Percentiles rank a stretch among this genome's conserved stretches.
These are phyloP conservation scores for Kwoniella sp. DNA, from an alignment of 768 basidiomycete genomes.

Conservation along the genomic window DNA sequence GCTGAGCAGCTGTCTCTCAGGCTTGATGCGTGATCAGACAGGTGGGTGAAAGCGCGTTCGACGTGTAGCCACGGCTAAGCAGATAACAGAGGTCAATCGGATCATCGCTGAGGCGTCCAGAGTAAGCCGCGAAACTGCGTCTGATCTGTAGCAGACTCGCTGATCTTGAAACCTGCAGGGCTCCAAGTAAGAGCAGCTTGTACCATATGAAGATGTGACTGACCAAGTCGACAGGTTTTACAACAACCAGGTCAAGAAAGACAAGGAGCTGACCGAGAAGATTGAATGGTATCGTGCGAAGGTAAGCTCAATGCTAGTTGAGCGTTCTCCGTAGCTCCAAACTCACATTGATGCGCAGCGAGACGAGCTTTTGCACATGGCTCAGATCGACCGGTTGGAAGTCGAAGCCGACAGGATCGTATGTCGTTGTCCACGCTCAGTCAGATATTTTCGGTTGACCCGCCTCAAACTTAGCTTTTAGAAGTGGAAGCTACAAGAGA, in stretches of 20 bases:
- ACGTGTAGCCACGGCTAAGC: too few species aligned
- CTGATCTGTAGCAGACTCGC: constrained; percentile 2
- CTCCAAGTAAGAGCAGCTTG: constrained; percentile 59
- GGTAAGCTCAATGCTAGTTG: constrained; percentile 22
- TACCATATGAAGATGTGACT: not conserved
- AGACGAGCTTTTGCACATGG: constrained; percentile 26
- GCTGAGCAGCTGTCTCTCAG: constrained; percentile 68
- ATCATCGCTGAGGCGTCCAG: constrained; percentile 87
- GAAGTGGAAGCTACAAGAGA: constrained; percentile 74
- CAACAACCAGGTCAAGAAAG: constrained; percentile 84
- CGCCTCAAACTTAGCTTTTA: constrained; percentile 50
- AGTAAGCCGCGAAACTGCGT: constrained; percentile 18
- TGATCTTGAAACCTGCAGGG: constrained; percentile 52
- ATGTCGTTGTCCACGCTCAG: constrained; percentile 39
- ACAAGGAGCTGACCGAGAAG: constrained; percentile 73
- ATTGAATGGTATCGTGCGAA: constrained; percentile 66
- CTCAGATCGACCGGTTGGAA: constrained; percentile 59
- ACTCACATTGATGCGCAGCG: constrained; percentile 57
- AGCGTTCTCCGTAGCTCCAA: constrained; percentile 43
- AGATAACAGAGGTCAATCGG: constrained; percentile 78
- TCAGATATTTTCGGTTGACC: not conserved
- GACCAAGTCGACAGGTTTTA: constrained; percentile 7
- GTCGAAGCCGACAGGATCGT: constrained; percentile 66
- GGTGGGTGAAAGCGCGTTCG: too few species aligned
- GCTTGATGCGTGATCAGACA: constrained; percentile 43